Percentiles rank a stretch among this genome's conserved stretches.
Conservation (phyloP, 805 yeast species). For the Ogataea nakhonphanomensis region DNA sequence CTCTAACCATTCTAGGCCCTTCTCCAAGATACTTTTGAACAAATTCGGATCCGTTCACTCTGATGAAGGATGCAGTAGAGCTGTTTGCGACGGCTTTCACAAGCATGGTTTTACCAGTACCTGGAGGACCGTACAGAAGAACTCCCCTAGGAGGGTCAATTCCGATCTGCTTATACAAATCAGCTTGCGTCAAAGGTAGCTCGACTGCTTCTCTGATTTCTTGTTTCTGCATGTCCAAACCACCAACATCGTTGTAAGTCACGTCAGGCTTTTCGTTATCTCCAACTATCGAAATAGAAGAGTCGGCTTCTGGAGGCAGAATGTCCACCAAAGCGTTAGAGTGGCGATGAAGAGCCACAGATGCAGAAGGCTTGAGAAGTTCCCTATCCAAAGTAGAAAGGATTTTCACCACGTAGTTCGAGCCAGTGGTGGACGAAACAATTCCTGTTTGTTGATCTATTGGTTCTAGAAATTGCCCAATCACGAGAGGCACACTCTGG, state of each 20-base stretch:
- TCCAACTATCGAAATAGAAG: constrained; percentile 90
- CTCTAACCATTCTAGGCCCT: constrained; percentile 99
- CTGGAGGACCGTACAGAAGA: constrained; percentile 97
- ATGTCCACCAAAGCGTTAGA: constrained; percentile 97
- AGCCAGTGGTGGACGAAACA: constrained; percentile 96
- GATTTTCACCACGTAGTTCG: constrained; percentile 93
- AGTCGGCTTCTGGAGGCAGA: constrained; percentile 97
- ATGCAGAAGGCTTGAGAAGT: constrained; percentile 86
- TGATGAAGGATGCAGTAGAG: constrained; percentile 91
- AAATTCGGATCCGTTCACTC: constrained; percentile 97
- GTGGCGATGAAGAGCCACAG: constrained; percentile 97
- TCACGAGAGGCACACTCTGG: constrained; percentile 95
- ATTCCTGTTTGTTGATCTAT: constrained; percentile 96
- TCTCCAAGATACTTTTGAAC: constrained; percentile 98
- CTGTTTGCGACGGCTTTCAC: constrained; percentile 98
- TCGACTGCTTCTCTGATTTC: constrained; percentile 99
- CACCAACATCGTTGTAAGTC: constrained; percentile 97
- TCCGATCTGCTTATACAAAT: constrained; percentile 94
- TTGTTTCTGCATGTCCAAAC: constrained; percentile 98
- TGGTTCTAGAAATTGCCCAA: constrained; percentile 97
- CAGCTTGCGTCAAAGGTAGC: constrained; percentile 92
- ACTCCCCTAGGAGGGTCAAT: constrained; percentile 99
- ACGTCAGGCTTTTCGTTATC: constrained; percentile 91
- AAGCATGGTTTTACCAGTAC: constrained; percentile 98
- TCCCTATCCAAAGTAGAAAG: constrained; percentile 94